Conservation (phyloP, 2,329 filamentous ascomycete species). For the Colletotrichum truncatum region DNA sequence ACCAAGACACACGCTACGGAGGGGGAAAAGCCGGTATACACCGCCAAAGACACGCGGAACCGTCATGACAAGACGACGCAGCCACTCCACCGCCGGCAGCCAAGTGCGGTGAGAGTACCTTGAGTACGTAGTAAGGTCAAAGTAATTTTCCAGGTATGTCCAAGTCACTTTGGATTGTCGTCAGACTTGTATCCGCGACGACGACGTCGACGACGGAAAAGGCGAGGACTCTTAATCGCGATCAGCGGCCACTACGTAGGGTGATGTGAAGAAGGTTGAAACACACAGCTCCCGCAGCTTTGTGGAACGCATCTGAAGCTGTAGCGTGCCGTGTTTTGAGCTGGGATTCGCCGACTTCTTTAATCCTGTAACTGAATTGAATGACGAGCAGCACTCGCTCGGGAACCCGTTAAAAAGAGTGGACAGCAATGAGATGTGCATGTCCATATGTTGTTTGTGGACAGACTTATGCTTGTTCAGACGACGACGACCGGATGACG, state of each 20-base stretch:
- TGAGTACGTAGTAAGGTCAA: no score
- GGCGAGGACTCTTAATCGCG: not conserved
- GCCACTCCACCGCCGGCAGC: not conserved
- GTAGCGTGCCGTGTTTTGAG: constrained; percentile 1
- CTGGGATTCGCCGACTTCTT: not conserved
- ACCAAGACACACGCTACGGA: no score
- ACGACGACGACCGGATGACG: constrained; percentile 19
- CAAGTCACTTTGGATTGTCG: not conserved
- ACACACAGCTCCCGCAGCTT: constrained; percentile 17
- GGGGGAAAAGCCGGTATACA: not conserved
- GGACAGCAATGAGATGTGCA: no score
- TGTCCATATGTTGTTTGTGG: no score
- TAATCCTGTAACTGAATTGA: not conserved
- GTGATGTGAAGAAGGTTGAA: constrained; percentile 3
- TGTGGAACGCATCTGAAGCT: constrained; percentile 20
- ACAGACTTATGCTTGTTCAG: not conserved
- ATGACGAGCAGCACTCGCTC: no score
- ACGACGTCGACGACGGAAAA: not conserved
- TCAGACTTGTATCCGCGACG: constrained; percentile 5
- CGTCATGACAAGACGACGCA: not conserved
- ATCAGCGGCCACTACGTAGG: not conserved
- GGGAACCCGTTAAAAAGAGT: no score
- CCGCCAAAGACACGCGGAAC: not conserved
- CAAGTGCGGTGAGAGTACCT: not conserved
- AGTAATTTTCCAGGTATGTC: no score